These are phyloP conservation scores for Claviceps sp. DNA, from an alignment of 2,329 filamentous ascomycete species.

Conservation along the genomic window DNA sequence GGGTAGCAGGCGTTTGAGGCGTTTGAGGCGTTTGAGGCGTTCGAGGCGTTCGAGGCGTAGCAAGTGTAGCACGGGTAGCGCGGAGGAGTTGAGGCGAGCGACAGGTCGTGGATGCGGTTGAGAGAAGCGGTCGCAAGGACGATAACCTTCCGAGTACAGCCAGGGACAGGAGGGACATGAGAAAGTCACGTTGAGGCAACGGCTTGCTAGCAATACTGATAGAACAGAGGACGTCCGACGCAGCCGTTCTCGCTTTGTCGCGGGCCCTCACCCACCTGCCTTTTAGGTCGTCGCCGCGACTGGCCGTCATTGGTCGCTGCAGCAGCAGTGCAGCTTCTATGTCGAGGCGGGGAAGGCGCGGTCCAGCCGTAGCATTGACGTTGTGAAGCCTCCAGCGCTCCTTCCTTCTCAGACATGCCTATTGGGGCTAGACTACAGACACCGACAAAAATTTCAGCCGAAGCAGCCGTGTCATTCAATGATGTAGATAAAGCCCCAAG, in stretches of 20 bases:
- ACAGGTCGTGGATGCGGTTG: constrained; percentile 10
- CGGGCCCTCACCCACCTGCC: background rate
- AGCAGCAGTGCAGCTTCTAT: background rate
- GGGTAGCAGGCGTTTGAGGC: background rate
- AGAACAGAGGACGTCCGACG: background rate
- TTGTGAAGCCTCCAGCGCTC: background rate
- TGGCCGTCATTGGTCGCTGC: background rate
- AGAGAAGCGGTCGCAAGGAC: constrained; percentile 18
- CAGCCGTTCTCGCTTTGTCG: background rate
- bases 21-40: background rate
- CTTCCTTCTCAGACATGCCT: background rate
- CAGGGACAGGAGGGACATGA: constrained; percentile 22
- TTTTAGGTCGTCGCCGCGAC: background rate
- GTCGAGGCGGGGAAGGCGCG: background rate
- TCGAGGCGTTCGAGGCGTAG: background rate
- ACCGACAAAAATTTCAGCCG: background rate
- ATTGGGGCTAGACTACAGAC: background rate
- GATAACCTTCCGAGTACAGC: constrained; percentile 23
- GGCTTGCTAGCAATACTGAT: background rate
- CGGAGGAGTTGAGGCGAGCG: constrained; percentile 10
- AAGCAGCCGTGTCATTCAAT: background rate
- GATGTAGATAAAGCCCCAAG: too few relatives aligned
- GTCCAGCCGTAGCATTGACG: background rate
- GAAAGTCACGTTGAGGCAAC: constrained; percentile 3
- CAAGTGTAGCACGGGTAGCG: background rate